phyloP scores from a whole-genome alignment of 805 yeast genomes.

The Nakazawaea ishiwadae region DNA sequence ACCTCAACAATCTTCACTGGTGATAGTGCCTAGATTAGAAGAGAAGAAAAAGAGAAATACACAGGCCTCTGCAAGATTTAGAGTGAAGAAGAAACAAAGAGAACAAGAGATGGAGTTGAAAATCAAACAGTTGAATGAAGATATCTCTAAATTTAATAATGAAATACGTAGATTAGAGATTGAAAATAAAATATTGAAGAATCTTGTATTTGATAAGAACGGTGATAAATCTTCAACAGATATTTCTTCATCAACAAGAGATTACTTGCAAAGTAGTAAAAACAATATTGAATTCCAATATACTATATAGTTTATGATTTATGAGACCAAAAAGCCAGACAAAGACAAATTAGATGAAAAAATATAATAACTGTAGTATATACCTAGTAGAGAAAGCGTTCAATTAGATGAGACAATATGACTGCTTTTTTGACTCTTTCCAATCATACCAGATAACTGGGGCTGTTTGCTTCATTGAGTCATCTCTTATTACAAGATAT shows the following conservation, averaged over 20 bases:
- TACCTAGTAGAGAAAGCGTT: too few species aligned
- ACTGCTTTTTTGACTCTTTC: too few species aligned
- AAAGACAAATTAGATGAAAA: too few species aligned
- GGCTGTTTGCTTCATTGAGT: too few species aligned
- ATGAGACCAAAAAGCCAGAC: too few species aligned
- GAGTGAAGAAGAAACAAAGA: slow-evolving; percentile 56
- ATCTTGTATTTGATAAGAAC: slow-evolving; percentile 46
- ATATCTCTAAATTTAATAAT: slow-evolving; percentile 38
- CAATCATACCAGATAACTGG: too few species aligned
- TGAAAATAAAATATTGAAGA: slow-evolving; percentile 56
- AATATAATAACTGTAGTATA: too few species aligned
- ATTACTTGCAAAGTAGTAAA: slow-evolving; percentile 1
- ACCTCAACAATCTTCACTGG: not conserved
- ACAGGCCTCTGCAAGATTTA: slow-evolving; percentile 61
- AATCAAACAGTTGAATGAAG: slow-evolving; percentile 37
- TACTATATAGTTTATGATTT: too few species aligned
- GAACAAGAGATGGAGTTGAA: slow-evolving; percentile 55
- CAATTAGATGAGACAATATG: too few species aligned
- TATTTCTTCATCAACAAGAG: not conserved
- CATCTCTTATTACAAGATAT: too few species aligned
- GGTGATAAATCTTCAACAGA: not conserved
- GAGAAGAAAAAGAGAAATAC: slow-evolving; percentile 59
- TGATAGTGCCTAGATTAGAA: slow-evolving; percentile 3
- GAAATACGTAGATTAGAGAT: slow-evolving; percentile 51
- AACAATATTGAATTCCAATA: slow-evolving; percentile 7